Conservation (phyloP, 768 basidiomycete genomes). For the Symmetrospora coprosmae region DNA sequence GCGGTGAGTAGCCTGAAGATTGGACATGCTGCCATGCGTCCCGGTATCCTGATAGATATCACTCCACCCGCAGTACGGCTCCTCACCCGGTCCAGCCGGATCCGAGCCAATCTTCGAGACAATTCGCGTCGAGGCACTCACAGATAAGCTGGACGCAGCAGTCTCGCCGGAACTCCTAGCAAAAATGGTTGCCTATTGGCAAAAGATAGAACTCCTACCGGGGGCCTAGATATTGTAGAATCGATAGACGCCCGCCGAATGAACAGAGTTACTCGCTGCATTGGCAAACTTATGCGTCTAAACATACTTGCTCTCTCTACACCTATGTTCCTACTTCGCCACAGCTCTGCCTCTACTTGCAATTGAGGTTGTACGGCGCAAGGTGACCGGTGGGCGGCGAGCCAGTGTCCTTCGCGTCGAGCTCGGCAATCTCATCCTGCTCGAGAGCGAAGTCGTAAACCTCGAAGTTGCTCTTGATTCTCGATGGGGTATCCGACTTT, state of each 20-base stretch:
- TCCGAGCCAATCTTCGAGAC: background rate
- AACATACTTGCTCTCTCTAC: too few relatives aligned
- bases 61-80: background rate
- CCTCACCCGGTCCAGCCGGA: background rate
- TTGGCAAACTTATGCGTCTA: too few relatives aligned
- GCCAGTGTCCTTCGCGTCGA: slow-evolving; percentile 42
- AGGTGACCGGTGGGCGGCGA: background rate
- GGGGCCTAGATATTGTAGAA: too few relatives aligned
- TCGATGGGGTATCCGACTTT: slow-evolving; percentile 56
- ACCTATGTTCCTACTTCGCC: too few relatives aligned
- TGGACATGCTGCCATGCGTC: too few relatives aligned
- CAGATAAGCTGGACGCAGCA: too few relatives aligned
- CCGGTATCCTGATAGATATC: too few relatives aligned
- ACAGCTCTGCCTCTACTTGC: slow-evolving; percentile 6
- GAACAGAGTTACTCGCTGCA: too few relatives aligned
- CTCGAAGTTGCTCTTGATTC: slow-evolving; percentile 50
- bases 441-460: slow-evolving; percentile 64
- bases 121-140: background rate
- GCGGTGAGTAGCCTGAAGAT: slow-evolving; percentile 9
- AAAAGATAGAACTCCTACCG: too few relatives aligned
- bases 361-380: slow-evolving; percentile 14
- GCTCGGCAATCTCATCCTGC: slow-evolving; percentile 49
- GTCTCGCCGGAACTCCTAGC: too few relatives aligned
- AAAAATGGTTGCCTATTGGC: too few relatives aligned
- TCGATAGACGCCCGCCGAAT: too few relatives aligned